Evolutionary conservation across 2,329 filamentous ascomycete species (phyloP), one percentile per base, ranked within the genome.

Genomic region (Aspergillus ruber): DNA sequence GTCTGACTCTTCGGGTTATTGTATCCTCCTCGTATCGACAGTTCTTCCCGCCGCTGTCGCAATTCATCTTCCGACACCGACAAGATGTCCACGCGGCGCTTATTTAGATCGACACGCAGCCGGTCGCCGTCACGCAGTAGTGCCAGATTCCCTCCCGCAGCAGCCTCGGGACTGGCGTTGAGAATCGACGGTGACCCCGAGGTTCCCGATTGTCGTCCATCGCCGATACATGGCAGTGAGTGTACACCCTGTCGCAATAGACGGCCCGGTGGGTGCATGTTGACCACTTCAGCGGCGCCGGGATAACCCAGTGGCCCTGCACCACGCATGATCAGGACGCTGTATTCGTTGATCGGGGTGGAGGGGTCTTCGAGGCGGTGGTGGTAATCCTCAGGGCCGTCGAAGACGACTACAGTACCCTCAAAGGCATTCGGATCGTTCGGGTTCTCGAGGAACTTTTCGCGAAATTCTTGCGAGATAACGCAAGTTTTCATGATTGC

Each of bases 131-230:
- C 72, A 12, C 59, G 60, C 17, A 80, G 58, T 17, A 80, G 65
- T 3, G 74, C 76, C 17, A 80, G 64, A 45, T 79, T 79, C 1
- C 77, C 77, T 6, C 76, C 76, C 8, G 73, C 74, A 1, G 76
- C 75, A 10, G 77, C 77, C 58, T 80, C 77, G 6, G 77, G 77
- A 40, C 71, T 76, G 1, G 76, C 77, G 50, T 80, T 79, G n/a
- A 80, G 61, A 44, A 80, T 79, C 0, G 74, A 78, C 1, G 77
- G 77, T 3, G 73, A 77, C 0, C 73, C 76, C 3, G 76, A 79
- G 2, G 77, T 80, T 27, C 77, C 77, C 6, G 74, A 78, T 56
- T 80, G 77, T 42, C 77, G 64, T 1, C 77, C 77, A 54, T 80
- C 77, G 6, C 77, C 77, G 49, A 80, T 75, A 48, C 74, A 78